Percentiles rank a stretch among this genome's conserved stretches.
Evolutionary conservation across 78 protist genomes (phyloP).

Genomic region (Speleostelium caveatum): DNA sequence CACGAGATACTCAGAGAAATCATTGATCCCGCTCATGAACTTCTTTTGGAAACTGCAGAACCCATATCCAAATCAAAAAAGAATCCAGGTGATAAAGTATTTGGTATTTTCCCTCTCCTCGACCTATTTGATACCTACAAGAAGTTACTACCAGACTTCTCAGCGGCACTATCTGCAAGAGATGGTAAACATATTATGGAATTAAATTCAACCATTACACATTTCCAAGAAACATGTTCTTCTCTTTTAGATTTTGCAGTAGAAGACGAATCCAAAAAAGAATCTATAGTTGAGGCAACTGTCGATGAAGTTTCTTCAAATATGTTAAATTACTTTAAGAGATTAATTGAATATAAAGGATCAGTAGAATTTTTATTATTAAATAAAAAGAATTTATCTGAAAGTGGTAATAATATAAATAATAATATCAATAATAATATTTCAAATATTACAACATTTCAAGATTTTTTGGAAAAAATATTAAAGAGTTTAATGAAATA

Average conservation of each 20-base stretch:
- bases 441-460: not conserved
- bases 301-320: slow-evolving; percentile 64
- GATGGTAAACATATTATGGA: slow-evolving; percentile 70
- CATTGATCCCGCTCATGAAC: slow-evolving; percentile 55
- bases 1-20: slow-evolving; percentile 54
- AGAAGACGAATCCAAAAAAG: slow-evolving; percentile 13
- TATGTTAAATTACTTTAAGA: slow-evolving; percentile 63
- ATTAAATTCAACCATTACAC: slow-evolving; percentile 17
- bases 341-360: slow-evolving; percentile 55
- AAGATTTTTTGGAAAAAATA: slow-evolving; percentile 44
- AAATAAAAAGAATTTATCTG: not conserved
- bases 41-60: slow-evolving; percentile 57
- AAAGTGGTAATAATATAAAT: too few relatives aligned
- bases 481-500: slow-evolving; percentile 26
- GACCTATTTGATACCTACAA: slow-evolving; percentile 63
- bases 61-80: slow-evolving; percentile 52
- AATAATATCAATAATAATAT: too few relatives aligned
- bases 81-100: slow-evolving; percentile 18
- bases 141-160: slow-evolving; percentile 46
- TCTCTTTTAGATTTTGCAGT: slow-evolving; percentile 40
- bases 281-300: slow-evolving; percentile 19
- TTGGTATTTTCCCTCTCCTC: slow-evolving; percentile 56
- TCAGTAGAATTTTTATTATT: slow-evolving; percentile 54
- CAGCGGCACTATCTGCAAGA: not conserved
- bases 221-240: slow-evolving; percentile 24